A percentile compares a stretch with the other conserved stretches of the same genome.
Evolutionary conservation across 2,329 filamentous ascomycete genomes (phyloP).

Genomic region (Fusarium tuaranense): DNA sequence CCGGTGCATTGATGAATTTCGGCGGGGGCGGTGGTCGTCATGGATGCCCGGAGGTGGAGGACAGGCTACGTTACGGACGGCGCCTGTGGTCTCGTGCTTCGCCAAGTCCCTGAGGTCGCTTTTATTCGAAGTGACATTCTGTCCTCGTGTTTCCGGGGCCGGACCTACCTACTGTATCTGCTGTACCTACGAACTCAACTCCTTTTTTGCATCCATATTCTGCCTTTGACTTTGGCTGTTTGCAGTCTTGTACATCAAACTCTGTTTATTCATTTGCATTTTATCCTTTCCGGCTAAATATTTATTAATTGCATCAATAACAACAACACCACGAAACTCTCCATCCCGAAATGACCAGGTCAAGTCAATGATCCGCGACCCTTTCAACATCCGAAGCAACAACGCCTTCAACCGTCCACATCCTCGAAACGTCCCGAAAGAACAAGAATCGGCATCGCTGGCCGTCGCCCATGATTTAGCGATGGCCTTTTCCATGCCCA

Average conservation of each 20-base stretch:
- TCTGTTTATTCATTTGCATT: background rate
- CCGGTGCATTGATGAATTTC: constrained; percentile 11
- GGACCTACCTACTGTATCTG: background rate
- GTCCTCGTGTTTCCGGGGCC: background rate
- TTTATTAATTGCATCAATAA: constrained; percentile 7
- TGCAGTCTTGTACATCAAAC: constrained; percentile 28
- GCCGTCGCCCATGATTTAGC: constrained; percentile 62
- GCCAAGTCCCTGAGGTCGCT: constrained; percentile 29
- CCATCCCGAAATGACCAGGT: constrained; percentile 45
- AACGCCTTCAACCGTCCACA: constrained; percentile 63
- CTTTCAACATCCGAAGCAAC: constrained; percentile 56
- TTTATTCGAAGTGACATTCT: constrained; percentile 1
- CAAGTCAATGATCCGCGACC: constrained; percentile 56
- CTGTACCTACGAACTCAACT: constrained; percentile 6
- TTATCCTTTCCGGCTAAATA: constrained; percentile 3
- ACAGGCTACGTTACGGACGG: constrained; percentile 10
- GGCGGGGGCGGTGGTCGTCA: constrained; percentile 20
- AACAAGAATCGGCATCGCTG: constrained; percentile 62
- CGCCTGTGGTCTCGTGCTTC: constrained; percentile 33
- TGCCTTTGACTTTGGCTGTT: constrained; percentile 10
- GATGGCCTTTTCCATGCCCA: constrained; percentile 76
- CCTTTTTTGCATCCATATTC: constrained; percentile 7
- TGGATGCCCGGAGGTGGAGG: constrained; percentile 1
- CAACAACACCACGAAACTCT: constrained; percentile 2
- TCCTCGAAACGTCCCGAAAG: constrained; percentile 56